Conservation (phyloP, 495 filamentous ascomycete genomes). For the Xylaria scruposa region DNA sequence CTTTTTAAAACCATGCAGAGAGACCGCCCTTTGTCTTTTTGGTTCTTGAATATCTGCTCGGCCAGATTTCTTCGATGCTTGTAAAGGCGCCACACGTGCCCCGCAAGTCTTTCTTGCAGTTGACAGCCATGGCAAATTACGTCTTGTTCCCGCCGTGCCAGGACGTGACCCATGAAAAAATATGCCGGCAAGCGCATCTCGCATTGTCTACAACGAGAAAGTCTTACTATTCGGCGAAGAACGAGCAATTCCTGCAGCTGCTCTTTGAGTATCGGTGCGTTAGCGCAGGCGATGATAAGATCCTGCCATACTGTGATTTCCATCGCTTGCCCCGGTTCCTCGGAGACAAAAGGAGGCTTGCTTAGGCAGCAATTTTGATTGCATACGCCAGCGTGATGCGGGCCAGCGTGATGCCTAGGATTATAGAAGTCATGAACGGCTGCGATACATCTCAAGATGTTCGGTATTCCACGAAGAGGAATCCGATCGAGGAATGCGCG, state of each 20-base stretch:
- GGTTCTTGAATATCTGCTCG: not conserved
- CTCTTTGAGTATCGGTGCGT: conserved; percentile 12
- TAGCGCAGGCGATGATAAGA: conserved; percentile 30
- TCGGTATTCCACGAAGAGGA: conserved; percentile 26
- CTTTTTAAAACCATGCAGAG: not conserved
- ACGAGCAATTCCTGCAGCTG: not conserved
- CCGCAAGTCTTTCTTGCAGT: not conserved
- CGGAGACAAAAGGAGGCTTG: not conserved
- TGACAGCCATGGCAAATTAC: conserved; percentile 32
- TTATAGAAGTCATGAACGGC: conserved; percentile 24
- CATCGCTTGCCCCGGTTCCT: conserved; percentile 7
- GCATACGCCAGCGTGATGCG: not conserved
- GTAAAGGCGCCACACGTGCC: not conserved
- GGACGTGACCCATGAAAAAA: conserved; percentile 23
- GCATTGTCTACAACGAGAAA: conserved; percentile 25
- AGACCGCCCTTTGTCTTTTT: not conserved
- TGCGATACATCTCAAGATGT: conserved; percentile 29
- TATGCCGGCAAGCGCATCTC: conserved; percentile 15
- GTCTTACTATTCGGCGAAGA: not conserved
- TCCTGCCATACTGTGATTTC: conserved; percentile 26
- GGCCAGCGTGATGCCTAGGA: not conserved
- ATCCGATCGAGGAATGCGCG: conserved; percentile 34
- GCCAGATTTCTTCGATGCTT: not conserved
- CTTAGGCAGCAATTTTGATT: too few species aligned
- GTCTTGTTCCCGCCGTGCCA: not conserved